Conservation (phyloP, 2,329 filamentous ascomycete species). For the Alternaria triticina region DNA sequence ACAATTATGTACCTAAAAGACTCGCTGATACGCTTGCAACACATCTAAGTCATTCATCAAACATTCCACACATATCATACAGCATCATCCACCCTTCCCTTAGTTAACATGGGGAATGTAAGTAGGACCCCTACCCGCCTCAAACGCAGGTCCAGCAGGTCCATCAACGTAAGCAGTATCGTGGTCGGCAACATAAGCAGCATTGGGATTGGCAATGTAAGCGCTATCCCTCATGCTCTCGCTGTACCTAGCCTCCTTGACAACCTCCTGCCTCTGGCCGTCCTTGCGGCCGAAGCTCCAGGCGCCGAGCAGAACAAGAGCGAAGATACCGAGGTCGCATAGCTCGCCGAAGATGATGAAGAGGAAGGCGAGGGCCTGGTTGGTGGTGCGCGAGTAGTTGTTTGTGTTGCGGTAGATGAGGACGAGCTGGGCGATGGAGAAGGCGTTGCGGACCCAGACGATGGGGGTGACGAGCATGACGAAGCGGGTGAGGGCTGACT, state of each 20-base stretch:
- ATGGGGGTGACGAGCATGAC: slow-evolving; percentile 20
- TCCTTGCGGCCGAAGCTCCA: slow-evolving; percentile 23
- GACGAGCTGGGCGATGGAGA: slow-evolving; percentile 22
- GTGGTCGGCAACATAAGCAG: neutral
- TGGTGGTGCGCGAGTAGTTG: slow-evolving; percentile 23
- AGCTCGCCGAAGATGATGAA: slow-evolving; percentile 30
- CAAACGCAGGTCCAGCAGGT: neutral
- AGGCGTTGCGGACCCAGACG: slow-evolving; percentile 23
- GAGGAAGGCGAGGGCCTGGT: slow-evolving; percentile 23
- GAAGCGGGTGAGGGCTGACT: slow-evolving; percentile 15
- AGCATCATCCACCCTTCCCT: neutral
- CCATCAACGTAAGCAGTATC: neutral
- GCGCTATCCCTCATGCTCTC: neutral
- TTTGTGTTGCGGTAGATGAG: slow-evolving; percentile 19
- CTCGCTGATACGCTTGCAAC: too few relatives aligned
- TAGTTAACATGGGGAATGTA: neutral
- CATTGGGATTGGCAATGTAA: neutral
- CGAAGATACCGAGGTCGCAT: slow-evolving; percentile 17
- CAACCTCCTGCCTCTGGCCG: neutral
- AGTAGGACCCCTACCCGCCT: neutral
- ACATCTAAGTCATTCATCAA: too few relatives aligned
- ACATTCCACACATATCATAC: too few relatives aligned
- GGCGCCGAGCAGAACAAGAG: slow-evolving; percentile 15
- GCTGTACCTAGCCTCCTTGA: slow-evolving; percentile 10
- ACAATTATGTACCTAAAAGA: too few relatives aligned